Base-by-base conservation (phyloP, 768 basidiomycete species). In the Lactarius sp. region DNA sequence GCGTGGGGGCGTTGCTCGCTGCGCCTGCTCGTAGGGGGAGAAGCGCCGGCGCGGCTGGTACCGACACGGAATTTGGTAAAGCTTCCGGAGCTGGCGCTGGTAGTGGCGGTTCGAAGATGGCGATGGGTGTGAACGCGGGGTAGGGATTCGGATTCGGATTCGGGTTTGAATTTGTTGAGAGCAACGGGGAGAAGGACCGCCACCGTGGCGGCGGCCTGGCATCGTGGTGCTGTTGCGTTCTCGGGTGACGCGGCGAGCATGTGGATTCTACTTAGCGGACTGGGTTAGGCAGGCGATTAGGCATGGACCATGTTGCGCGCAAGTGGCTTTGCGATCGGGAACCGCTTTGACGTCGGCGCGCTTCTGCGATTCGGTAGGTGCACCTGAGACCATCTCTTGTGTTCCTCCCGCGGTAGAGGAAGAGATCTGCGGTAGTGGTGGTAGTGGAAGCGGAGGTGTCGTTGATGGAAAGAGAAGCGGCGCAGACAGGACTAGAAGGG, bases 211-310 rank as follows among this genome's bases (percentile, higher is more conserved):
- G 59, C 42, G 13, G 56, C 64, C 27, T 4, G 46, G 22, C 6
- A 34, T 14, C 31, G 68, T 66, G 46, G 67, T 68, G 51, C 70
- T 33, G 56, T 13, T 14, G 77, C 74, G 55, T 75, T 77, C 41
- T 78, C 73, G 5, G 85, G 85, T 0, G 87, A 88, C 65, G 86
- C 77, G 4, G 78, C 80, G 49, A 92, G 77, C 85, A 86, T 83
- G 27, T 92, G 78, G 58, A 92, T 90, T 12, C 90, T 82, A 64
- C 88, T 90, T 37, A 93, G 78, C 2, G 90, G 90, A 66, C 88
- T 91, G 0, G 91, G 90, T 71, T 84, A 86, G 2, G 78, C 85
- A 34, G 90, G 90, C 0, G 91, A 92, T 66, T 92, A 93, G 0
- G 90, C 88, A 66, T 93, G 90, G 4, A 82, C 78, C 85, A 90